Base-by-base conservation (phyloP, 2,329 filamentous ascomycete genomes). In the Periconia macrospinosa region DNA sequence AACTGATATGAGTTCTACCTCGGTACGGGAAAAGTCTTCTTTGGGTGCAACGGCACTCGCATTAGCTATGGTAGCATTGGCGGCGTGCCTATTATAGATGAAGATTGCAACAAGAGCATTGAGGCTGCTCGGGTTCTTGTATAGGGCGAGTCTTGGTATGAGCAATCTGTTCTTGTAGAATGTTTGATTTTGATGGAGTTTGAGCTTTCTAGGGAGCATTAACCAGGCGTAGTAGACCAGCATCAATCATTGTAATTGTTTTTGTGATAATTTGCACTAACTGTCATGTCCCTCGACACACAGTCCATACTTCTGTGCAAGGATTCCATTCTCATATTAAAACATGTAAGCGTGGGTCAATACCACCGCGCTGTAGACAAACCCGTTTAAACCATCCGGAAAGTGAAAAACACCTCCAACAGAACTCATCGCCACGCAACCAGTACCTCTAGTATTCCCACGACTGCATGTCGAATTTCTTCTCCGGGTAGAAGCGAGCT, bases 401-500 rank as follows among this genome's bases (percentile, higher is more conserved):
- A 14, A 37, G 33, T 13, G 33, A 37, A n/a, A 37, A 27, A 8
- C 8, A 27, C 23, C 23, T 27, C 23, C 23, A 27, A 27, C 8
- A 27, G 3, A 3, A 27, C 8, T 8, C 23, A 27, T 27, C 23
- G 23, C 41, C 41, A 45, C 11, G 13, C 23, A 3, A 27, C 23
- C 23, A 27, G 23, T 5, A 27, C 3, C 2, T 11, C 41, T 53
- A 70, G 41, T 69, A 57, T 15, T 73, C 69, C 43, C 63, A 72
- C 9, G 66, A 59, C 6, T 61, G 62, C 3, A 80, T 76, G 59
- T 95, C 91, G 68, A 97, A 99, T 65, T 85, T 90, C 43, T 93
- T 91, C 6, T 80, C 80, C 65, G 95, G 86, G 72, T 90, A 97
- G 70, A 92, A 97, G 48, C 82, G 84, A 0, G 92, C 90, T n/a